Conservation (phyloP, 2,329 filamentous ascomycete species). For the Nigrospora sphaerica region DNA sequence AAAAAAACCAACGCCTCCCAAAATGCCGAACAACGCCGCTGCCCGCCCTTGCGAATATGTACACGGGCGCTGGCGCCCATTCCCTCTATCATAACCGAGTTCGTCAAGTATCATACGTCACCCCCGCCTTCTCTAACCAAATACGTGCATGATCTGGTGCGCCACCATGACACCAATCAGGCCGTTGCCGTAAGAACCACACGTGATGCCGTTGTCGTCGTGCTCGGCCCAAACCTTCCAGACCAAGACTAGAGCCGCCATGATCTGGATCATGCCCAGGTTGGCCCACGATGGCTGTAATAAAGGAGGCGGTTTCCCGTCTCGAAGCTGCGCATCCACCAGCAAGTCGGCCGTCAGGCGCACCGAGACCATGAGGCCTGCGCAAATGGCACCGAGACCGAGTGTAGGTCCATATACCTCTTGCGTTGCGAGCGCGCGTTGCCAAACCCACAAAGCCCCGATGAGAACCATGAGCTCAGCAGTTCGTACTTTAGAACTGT, state of each 20-base stretch:
- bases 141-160: slow-evolving; percentile 23
- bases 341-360: slow-evolving; percentile 21
- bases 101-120: neutral
- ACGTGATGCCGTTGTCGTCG: slow-evolving; percentile 7
- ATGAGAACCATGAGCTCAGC: slow-evolving; percentile 17
- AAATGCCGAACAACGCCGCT: too few relatives aligned
- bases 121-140: slow-evolving; percentile 7
- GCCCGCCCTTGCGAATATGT: neutral
- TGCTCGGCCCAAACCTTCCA: slow-evolving; percentile 20
- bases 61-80: neutral
- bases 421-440: slow-evolving; percentile 14
- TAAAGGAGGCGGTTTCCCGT: slow-evolving; percentile 11
- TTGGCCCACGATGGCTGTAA: slow-evolving; percentile 17
- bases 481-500: slow-evolving; percentile 11
- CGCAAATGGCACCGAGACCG: slow-evolving; percentile 18
- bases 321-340: slow-evolving; percentile 15
- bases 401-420: slow-evolving; percentile 18
- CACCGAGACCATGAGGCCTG: slow-evolving; percentile 20
- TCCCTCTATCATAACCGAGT: neutral
- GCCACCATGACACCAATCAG: slow-evolving; percentile 18
- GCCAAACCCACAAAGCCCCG: slow-evolving; percentile 17
- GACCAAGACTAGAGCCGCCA: slow-evolving; percentile 15
- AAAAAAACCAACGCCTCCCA: too few relatives aligned
- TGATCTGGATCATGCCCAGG: slow-evolving; percentile 16
- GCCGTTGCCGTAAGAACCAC: slow-evolving; percentile 16